Evolutionary conservation across 768 basidiomycete genomes (phyloP).

Genomic region (Tubosaeta sp.): DNA sequence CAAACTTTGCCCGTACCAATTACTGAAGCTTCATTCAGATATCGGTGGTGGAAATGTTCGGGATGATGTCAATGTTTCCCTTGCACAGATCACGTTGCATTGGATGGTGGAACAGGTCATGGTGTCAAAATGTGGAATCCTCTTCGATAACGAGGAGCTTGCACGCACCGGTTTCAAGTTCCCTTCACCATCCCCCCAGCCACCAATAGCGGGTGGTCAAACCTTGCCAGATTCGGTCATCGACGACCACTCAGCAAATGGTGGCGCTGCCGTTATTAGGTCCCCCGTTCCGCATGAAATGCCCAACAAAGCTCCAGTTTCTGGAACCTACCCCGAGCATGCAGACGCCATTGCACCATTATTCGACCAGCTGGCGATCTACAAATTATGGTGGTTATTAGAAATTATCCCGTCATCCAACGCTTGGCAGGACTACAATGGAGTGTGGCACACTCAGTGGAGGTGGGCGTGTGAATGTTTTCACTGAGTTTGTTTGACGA

Average conservation of each 20-base stretch:
- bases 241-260: background rate
- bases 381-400: slow-evolving; percentile 63
- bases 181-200: slow-evolving; percentile 1
- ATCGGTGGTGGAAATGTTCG: slow-evolving; percentile 61
- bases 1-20: background rate
- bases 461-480: slow-evolving; percentile 39
- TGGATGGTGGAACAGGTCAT: slow-evolving; percentile 79
- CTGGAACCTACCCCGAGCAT: slow-evolving; percentile 9
- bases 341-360: slow-evolving; percentile 44
- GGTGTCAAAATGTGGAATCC: slow-evolving; percentile 52
- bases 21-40: slow-evolving; percentile 37
- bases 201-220: background rate
- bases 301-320: background rate
- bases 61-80: slow-evolving; percentile 37
- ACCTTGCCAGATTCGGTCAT: background rate
- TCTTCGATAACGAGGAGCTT: slow-evolving; percentile 51
- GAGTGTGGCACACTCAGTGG: slow-evolving; percentile 51
- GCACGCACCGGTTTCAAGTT: slow-evolving; percentile 36
- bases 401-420: slow-evolving; percentile 57
- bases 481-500: background rate
- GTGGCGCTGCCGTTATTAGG: background rate
- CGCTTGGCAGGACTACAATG: slow-evolving; percentile 52
- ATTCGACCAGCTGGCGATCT: slow-evolving; percentile 46
- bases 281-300: background rate
- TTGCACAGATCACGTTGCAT: slow-evolving; percentile 60